phyloP scores from a whole-genome alignment of 1,139 yeast species.

The Yamadazyma dendronema region DNA sequence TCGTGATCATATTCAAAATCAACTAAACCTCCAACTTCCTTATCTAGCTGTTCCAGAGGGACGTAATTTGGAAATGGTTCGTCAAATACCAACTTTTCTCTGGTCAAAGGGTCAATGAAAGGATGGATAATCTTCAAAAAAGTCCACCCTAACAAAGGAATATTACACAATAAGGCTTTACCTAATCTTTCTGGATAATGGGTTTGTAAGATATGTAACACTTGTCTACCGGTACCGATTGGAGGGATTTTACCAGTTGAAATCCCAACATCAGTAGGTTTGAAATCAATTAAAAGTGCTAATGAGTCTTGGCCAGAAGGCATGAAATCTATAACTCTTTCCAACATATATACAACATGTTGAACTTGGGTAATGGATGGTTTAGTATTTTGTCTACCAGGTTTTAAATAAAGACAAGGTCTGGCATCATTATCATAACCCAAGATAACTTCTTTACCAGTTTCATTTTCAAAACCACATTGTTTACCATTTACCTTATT shows the following conservation, averaged over 20 bases:
- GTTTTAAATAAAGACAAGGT: conserved; percentile 49
- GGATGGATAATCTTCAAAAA: conserved; percentile 48
- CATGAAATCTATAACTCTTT: conserved; percentile 46
- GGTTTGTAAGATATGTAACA: conserved; percentile 64
- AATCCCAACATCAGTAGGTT: conserved; percentile 48
- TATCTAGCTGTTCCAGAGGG: conserved; percentile 45
- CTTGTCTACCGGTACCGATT: conserved; percentile 71
- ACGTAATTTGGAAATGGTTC: conserved; percentile 48
- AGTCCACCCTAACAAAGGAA: conserved; percentile 49
- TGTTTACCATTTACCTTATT: conserved; percentile 34
- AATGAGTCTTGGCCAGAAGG: conserved; percentile 51
- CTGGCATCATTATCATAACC: conserved; percentile 48
- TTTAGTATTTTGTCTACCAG: conserved; percentile 50
- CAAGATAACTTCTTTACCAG: conserved; percentile 48
- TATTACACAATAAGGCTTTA: conserved; percentile 45
- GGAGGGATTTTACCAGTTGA: conserved; percentile 77
- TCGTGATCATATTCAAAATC: conserved; percentile 44
- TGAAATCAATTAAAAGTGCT: conserved; percentile 47
- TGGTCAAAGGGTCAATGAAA: conserved; percentile 49
- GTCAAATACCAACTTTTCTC: conserved; percentile 49
- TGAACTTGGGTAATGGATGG: conserved; percentile 45
- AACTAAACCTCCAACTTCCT: conserved; percentile 44
- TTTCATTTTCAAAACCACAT: conserved; percentile 39
- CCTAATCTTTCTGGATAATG: conserved; percentile 52
- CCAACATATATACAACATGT: conserved; percentile 51